Evolutionary conservation across 495 filamentous ascomycete species (phyloP).

Genomic region (Trichoderma gamsii): DNA sequence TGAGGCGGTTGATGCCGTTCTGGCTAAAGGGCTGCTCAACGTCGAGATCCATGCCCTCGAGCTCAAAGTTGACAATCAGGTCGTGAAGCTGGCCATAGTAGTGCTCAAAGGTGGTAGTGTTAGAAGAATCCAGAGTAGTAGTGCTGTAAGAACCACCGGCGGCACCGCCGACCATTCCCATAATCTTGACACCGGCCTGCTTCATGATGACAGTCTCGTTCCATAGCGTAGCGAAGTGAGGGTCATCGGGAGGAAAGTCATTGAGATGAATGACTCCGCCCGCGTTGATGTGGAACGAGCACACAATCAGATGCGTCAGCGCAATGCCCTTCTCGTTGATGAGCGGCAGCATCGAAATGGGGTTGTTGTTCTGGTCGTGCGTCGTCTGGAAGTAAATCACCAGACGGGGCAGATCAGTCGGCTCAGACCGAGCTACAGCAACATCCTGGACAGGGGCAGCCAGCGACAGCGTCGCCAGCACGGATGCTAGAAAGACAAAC

Average conservation of each 20-base stretch:
- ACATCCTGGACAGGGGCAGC: not conserved
- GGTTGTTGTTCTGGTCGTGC: constrained; percentile 50
- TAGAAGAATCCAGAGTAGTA: not conserved
- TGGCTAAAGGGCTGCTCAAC: constrained; percentile 77
- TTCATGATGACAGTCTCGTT: constrained; percentile 63
- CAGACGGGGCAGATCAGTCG: constrained; percentile 18
- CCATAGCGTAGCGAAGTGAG: constrained; percentile 58
- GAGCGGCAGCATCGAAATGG: constrained; percentile 67
- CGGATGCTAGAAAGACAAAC: not conserved
- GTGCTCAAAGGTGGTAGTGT: constrained; percentile 47
- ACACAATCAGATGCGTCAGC: constrained; percentile 70
- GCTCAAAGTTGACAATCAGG: constrained; percentile 51
- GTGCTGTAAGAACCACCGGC: constrained; percentile 55
- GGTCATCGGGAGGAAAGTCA: constrained; percentile 57
- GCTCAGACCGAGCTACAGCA: not conserved
- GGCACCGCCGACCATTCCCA: constrained; percentile 82
- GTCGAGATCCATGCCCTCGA: constrained; percentile 78
- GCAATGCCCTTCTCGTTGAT: constrained; percentile 46
- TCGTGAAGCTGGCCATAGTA: constrained; percentile 61
- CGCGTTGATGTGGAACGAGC: constrained; percentile 75
- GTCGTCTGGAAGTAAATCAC: constrained; percentile 65
- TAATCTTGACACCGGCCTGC: constrained; percentile 59
- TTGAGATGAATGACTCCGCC: constrained; percentile 63
- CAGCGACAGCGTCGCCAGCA: constrained; percentile 12
- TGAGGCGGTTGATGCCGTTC: constrained; percentile 61